A percentile compares a stretch with the other conserved stretches of the same genome.
Evolutionary conservation across 2,329 filamentous ascomycete genomes (phyloP).

Genomic region (Cladorrhinum sp.): DNA sequence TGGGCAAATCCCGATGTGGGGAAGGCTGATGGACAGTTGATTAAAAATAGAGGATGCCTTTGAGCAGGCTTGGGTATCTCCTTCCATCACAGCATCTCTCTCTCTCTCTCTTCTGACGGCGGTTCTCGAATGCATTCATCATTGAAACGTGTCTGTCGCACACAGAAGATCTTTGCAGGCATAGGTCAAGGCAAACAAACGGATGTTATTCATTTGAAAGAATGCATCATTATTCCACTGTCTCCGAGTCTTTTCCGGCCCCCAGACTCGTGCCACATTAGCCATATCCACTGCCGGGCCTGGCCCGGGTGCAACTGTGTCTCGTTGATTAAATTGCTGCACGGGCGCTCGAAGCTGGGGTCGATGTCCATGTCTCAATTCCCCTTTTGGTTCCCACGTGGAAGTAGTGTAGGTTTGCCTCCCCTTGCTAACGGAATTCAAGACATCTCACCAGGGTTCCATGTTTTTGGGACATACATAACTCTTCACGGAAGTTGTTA

Average conservation of each 20-base stretch:
- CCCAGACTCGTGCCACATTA: background rate
- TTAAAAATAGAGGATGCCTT: background rate
- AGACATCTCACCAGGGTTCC: background rate
- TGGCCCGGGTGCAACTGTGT: background rate
- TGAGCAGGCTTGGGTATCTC: background rate
- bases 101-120: too few species aligned
- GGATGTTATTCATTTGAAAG: too few species aligned
- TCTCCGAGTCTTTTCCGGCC: background rate
- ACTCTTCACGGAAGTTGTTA: background rate
- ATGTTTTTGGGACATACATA: background rate
- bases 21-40: background rate
- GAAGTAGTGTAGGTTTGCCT: background rate
- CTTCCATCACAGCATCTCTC: too few species aligned
- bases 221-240: background rate
- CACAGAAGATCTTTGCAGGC: background rate
- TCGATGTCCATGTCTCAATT: background rate
- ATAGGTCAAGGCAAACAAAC: background rate
- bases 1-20: constrained; percentile 8
- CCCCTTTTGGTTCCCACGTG: background rate
- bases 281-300: background rate
- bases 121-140: background rate
- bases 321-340: background rate
- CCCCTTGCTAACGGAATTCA: background rate
- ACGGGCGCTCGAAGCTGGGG: background rate
- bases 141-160: background rate